A percentile compares a stretch with the other conserved stretches of the same genome.
Evolutionary conservation across 352 stramenopile genomes (phyloP).

Genomic region (Pythium myriotylum): DNA sequence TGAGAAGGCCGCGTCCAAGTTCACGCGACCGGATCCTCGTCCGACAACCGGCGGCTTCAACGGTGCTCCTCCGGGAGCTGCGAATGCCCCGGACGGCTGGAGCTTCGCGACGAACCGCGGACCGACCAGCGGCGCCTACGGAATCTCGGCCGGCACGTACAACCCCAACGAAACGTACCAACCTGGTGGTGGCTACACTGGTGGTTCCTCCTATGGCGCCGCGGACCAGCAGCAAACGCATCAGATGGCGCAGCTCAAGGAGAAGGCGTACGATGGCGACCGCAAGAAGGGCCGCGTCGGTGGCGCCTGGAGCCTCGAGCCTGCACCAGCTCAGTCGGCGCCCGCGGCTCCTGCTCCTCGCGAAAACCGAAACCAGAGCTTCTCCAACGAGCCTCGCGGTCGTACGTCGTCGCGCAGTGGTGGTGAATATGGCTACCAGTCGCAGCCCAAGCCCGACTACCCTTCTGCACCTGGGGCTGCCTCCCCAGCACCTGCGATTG

Average conservation of each 20-base stretch:
- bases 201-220: slow-evolving; percentile 38
- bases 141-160: slow-evolving; percentile 52
- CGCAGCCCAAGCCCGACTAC: slow-evolving; percentile 21
- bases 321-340: slow-evolving; percentile 25
- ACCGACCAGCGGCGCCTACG: slow-evolving; percentile 76
- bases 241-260: slow-evolving; percentile 65
- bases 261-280: slow-evolving; percentile 84
- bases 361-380: slow-evolving; percentile 54
- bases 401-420: slow-evolving; percentile 23
- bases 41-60: slow-evolving; percentile 31
- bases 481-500: slow-evolving; percentile 19
- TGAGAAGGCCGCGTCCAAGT: slow-evolving; percentile 83
- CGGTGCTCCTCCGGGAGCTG: slow-evolving; percentile 62
- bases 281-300: slow-evolving; percentile 84
- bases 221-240: slow-evolving; percentile 55
- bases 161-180: slow-evolving; percentile 84
- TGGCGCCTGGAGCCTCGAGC: slow-evolving; percentile 58
- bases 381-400: slow-evolving; percentile 30
- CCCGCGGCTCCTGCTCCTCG: slow-evolving; percentile 27
- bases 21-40: slow-evolving; percentile 64
- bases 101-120: slow-evolving; percentile 84
- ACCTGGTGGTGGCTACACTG: slow-evolving; percentile 63
- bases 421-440: slow-evolving; percentile 61
- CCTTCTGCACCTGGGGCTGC: slow-evolving; percentile 8
- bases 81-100: slow-evolving; percentile 81